These are phyloP conservation scores for Apiospora sp. DNA, from an alignment of 2,329 filamentous ascomycete genomes.

Conservation along the genomic window DNA sequence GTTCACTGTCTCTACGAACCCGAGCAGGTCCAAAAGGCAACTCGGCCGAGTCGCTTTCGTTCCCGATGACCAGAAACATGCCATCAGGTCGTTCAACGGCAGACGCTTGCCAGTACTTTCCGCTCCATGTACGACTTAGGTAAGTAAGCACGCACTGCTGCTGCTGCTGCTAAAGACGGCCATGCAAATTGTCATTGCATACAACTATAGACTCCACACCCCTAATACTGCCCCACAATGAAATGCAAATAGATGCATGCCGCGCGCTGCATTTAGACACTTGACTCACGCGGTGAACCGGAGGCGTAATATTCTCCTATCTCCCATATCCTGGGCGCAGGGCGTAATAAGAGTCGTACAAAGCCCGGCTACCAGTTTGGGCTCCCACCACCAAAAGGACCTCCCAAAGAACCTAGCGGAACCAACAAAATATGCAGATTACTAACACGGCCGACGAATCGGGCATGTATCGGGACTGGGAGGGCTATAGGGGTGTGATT, in stretches of 20 bases:
- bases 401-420: background rate
- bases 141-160: background rate
- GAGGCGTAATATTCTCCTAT: background rate
- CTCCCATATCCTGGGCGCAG: background rate
- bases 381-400: background rate
- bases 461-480: conserved; percentile 7
- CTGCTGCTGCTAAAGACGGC: background rate
- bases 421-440: background rate
- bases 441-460: background rate
- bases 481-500: conserved; percentile 8
- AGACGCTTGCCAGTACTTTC: background rate
- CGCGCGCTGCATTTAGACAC: background rate
- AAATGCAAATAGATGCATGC: background rate
- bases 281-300: background rate
- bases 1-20: background rate
- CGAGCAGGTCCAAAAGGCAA: background rate
- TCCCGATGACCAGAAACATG: background rate
- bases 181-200: background rate
- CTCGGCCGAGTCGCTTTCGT: background rate
- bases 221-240: background rate
- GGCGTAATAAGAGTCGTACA: background rate
- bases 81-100: background rate
- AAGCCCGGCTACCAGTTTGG: background rate
- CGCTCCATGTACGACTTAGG: background rate
- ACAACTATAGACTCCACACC: background rate